phyloP scores from a whole-genome alignment of 176 grass and related monocot genomes.

The Oryza glumipatula region DNA sequence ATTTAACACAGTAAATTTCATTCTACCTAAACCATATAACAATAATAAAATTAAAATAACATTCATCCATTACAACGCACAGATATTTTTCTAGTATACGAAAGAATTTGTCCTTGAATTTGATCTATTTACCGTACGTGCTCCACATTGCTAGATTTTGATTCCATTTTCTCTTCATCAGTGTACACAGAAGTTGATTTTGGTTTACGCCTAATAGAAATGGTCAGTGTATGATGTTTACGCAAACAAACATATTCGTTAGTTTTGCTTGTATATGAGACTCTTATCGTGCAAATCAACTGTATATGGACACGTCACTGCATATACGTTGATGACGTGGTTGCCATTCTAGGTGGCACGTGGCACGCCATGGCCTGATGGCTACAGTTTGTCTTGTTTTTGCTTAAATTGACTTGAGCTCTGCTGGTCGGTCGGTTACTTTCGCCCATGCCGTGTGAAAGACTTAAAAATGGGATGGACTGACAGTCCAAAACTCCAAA shows the following conservation, averaged over 20 bases:
- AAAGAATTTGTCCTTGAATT: neutral
- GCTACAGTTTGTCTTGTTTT: neutral
- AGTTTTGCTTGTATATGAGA: neutral
- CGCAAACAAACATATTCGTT: too few relatives aligned
- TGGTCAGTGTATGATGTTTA: neutral
- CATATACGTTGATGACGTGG: neutral
- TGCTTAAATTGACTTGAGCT: neutral
- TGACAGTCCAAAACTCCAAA: neutral
- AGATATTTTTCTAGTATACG: too few relatives aligned
- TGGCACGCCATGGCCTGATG: neutral
- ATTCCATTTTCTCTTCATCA: neutral
- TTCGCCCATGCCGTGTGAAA: conserved; percentile 18
- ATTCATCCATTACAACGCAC: too few relatives aligned
- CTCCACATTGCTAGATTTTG: too few relatives aligned
- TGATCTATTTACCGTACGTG: neutral
- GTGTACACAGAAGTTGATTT: neutral
- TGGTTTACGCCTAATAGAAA: neutral
- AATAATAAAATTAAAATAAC: too few relatives aligned
- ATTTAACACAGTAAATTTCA: too few relatives aligned
- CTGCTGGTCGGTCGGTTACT: neutral
- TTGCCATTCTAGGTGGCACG: neutral
- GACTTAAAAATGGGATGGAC: neutral
- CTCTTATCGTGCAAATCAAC: neutral
- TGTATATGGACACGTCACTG: neutral
- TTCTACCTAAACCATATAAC: too few relatives aligned